These are phyloP conservation scores for Cordyceps cicadae DNA, from an alignment of 2,329 filamentous ascomycete species.

Conservation along the genomic window DNA sequence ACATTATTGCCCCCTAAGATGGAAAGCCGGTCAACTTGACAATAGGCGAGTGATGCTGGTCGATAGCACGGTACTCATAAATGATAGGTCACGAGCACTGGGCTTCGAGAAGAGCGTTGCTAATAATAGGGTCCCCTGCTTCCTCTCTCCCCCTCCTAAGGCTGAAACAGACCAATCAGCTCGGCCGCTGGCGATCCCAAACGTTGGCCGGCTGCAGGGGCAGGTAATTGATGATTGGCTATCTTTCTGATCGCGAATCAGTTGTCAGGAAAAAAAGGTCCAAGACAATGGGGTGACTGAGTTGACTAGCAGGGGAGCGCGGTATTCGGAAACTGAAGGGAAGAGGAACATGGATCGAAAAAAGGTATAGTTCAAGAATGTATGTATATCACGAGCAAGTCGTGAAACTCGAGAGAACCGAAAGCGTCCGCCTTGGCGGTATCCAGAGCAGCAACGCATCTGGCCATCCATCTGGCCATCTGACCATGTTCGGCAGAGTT, in stretches of 20 bases:
- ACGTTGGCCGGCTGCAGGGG: not conserved
- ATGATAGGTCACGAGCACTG: not conserved
- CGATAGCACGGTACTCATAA: not conserved
- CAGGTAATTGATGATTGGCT: not conserved
- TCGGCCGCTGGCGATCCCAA: not conserved
- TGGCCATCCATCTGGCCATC: not conserved
- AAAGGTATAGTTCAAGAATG: not conserved
- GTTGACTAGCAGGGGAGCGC: not conserved
- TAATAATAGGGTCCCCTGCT: not conserved
- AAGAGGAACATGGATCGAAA: not conserved
- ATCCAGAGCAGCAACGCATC: not conserved
- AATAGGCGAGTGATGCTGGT: not conserved
- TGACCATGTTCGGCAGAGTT: not conserved
- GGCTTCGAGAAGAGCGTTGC: not conserved
- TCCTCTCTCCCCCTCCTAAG: not conserved
- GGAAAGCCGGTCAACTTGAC: not conserved
- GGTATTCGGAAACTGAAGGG: not conserved
- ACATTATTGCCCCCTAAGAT: not conserved
- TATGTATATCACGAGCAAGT: not conserved
- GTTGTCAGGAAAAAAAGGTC: not conserved
- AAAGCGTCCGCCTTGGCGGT: not conserved
- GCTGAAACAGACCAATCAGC: conserved; percentile 9
- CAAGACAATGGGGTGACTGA: not conserved
- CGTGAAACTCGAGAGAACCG: not conserved
- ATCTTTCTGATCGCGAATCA: not conserved